These are phyloP conservation scores for Chalciporus sphaerocephalus DNA, from an alignment of 768 basidiomycete genomes.

Conservation along the genomic window DNA sequence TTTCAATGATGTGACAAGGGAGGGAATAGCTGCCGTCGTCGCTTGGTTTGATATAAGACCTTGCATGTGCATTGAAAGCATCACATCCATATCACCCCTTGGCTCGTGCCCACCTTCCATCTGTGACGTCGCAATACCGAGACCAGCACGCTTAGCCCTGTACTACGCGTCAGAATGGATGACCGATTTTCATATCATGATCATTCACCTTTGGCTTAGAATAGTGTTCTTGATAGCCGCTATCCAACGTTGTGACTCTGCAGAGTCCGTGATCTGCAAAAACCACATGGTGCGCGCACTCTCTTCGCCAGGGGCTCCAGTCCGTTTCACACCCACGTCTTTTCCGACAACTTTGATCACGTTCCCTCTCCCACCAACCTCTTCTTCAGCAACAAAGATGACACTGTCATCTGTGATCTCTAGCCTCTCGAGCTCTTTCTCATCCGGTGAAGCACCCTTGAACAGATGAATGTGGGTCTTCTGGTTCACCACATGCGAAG, in stretches of 20 bases:
- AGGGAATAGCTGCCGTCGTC: slow-evolving; percentile 6
- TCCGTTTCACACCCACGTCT: slow-evolving; percentile 46
- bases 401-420: slow-evolving; percentile 75
- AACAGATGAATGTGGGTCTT: slow-evolving; percentile 67
- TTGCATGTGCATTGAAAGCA: slow-evolving; percentile 74
- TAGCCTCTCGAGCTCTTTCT: slow-evolving; percentile 68
- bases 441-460: slow-evolving; percentile 54
- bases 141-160: slow-evolving; percentile 67
- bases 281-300: slow-evolving; percentile 43
- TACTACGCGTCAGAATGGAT: neutral
- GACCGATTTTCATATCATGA: neutral
- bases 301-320: slow-evolving; percentile 11
- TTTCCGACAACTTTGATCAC: slow-evolving; percentile 68
- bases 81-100: slow-evolving; percentile 78
- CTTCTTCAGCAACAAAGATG: slow-evolving; percentile 65
- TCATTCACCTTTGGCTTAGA: slow-evolving; percentile 58
- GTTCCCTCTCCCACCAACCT: slow-evolving; percentile 40
- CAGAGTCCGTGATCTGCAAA: slow-evolving; percentile 57
- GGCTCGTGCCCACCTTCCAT: slow-evolving; percentile 51
- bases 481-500: slow-evolving; percentile 36
- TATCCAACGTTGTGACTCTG: slow-evolving; percentile 74
- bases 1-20: slow-evolving; percentile 11
- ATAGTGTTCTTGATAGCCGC: slow-evolving; percentile 67
- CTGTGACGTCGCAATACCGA: slow-evolving; percentile 46
- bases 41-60: slow-evolving; percentile 40